Base-by-base conservation (phyloP, 257 asterid species). In the Coffea eugenioides region DNA sequence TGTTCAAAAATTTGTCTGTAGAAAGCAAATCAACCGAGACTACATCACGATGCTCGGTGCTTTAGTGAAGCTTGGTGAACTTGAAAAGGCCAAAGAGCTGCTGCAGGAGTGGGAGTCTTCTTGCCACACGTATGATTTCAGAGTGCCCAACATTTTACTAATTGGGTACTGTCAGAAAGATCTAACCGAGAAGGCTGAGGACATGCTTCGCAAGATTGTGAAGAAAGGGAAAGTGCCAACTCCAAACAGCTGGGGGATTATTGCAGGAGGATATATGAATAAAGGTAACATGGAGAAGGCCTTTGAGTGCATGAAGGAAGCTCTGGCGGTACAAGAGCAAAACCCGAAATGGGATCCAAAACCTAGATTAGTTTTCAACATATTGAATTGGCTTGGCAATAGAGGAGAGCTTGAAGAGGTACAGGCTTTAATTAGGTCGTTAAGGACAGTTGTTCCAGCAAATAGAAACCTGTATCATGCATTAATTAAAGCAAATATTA, bases 121-220 rank as follows among this genome's bases (percentile, higher is more conserved):
- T 79, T 84, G 87, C 78, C 86, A 25, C 74, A 84, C 73, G 0
- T 88, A 85, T 10, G 93, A 89, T 75, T 84, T 86, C 73, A 85
- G 90, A 74, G 93, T 91, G 54, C 92, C 89, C 12, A 91, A 91
- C 76, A 71, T 83, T 69, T 84, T 91, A 73, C 85, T 89, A 39
- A 89, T 89, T 56, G 93, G 93, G 56, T 91, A 86, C 80, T 91
- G 95, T 80, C 90, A 89, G 79, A 85, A 77, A 56, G 93, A 84
- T 74, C 82, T 80, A 52, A 34, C 80, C 2, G 91, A 85, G 77
- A 88, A 87, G 81, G 85, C 92, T 2, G 90, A 91, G 79, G 71
- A 64, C 46, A 78, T 88, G 85, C 89, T 91, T 71, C 77, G 80
- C 23, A 78, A 77, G 15, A 87, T 82, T 48, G 71, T 85, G 72